phyloP scores from a whole-genome alignment of 345 rosid species.

The Orychophragmus violaceus region DNA sequence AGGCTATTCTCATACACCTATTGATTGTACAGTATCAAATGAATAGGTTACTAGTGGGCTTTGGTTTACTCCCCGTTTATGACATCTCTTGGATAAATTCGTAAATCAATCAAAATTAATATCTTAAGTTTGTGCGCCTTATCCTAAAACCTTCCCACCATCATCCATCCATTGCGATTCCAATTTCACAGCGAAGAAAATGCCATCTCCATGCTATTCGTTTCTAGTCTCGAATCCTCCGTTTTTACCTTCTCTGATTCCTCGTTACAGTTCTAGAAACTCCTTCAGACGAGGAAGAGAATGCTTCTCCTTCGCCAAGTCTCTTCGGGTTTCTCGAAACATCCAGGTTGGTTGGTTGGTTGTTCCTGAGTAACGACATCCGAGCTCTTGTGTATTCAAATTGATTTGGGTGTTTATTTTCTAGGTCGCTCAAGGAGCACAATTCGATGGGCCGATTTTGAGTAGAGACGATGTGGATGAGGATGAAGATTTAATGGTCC shows the following conservation, averaged over 20 bases:
- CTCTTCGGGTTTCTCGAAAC: conserved; percentile 23
- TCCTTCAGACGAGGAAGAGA: conserved; percentile 12
- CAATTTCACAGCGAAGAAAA: neutral
- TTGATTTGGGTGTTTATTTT: neutral
- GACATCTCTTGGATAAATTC: neutral
- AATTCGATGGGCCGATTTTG: conserved; percentile 53
- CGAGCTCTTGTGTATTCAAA: neutral
- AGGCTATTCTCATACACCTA: too few species aligned
- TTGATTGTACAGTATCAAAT: too few species aligned
- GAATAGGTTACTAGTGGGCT: too few species aligned
- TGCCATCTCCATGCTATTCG: conserved; percentile 17
- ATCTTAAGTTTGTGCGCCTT: neutral
- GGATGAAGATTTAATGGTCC: conserved; percentile 51
- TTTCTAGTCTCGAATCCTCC: conserved; percentile 19
- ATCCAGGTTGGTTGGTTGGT: neutral
- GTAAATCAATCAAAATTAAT: neutral
- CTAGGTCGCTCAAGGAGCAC: conserved; percentile 42
- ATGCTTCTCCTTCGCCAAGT: conserved; percentile 19
- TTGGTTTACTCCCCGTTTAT: neutral
- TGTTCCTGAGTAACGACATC: neutral
- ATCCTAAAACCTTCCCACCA: conserved; percentile 20
- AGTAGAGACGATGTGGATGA: conserved; percentile 30
- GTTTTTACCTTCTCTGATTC: conserved; percentile 12
- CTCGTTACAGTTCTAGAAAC: conserved; percentile 13
- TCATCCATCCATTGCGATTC: conserved; percentile 6